Conservation (phyloP, 2,329 filamentous ascomycete species). For the Colletotrichum sp. region DNA sequence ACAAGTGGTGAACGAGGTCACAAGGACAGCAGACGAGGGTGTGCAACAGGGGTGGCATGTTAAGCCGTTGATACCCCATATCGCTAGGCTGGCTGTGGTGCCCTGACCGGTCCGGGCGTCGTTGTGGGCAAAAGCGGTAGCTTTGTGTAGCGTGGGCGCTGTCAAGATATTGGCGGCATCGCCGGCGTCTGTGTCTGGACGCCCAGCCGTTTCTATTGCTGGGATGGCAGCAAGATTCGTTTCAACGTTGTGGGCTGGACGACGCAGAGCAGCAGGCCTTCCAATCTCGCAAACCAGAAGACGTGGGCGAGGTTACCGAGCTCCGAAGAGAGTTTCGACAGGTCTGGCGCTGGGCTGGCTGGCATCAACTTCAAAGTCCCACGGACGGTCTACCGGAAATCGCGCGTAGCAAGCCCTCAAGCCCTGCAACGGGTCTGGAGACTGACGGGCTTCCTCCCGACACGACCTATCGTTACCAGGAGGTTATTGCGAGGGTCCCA, state of each 20-base stretch:
- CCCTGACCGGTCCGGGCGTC: constrained; percentile 19
- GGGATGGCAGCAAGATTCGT: constrained; percentile 13
- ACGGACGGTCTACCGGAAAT: constrained; percentile 7
- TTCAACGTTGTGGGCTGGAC: constrained; percentile 11
- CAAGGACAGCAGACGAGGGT: constrained; percentile 14
- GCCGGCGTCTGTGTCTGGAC: neutral
- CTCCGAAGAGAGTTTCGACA: constrained; percentile 1
- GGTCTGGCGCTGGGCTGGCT: neutral
- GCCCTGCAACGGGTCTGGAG: neutral
- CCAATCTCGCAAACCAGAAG: neutral
- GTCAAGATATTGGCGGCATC: constrained; percentile 13
- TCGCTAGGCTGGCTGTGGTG: constrained; percentile 4
- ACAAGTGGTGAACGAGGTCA: constrained; percentile 15
- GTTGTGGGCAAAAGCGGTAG: neutral
- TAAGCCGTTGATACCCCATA: constrained; percentile 18
- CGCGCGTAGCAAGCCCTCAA: constrained; percentile 3
- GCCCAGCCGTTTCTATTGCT: neutral
- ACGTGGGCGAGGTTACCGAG: neutral
- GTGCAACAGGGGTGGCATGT: constrained; percentile 8
- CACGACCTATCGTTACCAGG: constrained; percentile 20
- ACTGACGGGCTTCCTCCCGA: constrained; percentile 11
- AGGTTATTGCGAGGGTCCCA: constrained; percentile 14
- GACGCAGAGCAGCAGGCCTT: neutral
- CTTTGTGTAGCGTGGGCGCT: constrained; percentile 10
- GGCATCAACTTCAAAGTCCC: neutral